Conservation (phyloP, 352 stramenopile species). For the Globisporangium takayamanum region DNA sequence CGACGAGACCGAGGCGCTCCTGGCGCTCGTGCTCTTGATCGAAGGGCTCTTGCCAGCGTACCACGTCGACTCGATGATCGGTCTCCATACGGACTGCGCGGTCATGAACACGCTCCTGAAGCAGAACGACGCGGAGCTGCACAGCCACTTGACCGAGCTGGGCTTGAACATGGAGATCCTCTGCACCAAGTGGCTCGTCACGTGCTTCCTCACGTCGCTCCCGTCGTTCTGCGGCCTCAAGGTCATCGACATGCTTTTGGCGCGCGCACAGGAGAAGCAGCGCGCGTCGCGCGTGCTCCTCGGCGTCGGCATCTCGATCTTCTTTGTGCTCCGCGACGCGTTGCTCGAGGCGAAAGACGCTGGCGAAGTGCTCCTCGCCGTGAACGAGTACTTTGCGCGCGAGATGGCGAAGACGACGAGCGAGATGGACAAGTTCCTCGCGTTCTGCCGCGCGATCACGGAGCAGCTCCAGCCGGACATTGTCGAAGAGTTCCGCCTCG, state of each 20-base stretch:
- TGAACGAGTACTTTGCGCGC: constrained; percentile 74
- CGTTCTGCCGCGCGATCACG: constrained; percentile 57
- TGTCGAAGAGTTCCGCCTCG: constrained; percentile 58
- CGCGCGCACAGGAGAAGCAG: constrained; percentile 51
- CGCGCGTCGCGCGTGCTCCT: constrained; percentile 63
- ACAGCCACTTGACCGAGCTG: constrained; percentile 57
- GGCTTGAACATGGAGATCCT: constrained; percentile 86
- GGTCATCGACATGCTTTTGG: constrained; percentile 74
- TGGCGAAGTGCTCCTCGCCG: constrained; percentile 66
- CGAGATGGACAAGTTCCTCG: constrained; percentile 68
- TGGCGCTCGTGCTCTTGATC: constrained; percentile 61
- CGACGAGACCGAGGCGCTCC: constrained; percentile 50
- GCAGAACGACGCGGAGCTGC: constrained; percentile 74
- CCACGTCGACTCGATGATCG: constrained; percentile 82
- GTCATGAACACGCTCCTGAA: constrained; percentile 76
- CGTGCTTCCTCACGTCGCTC: constrained; percentile 74
- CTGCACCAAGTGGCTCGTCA: constrained; percentile 87
- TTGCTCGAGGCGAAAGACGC: constrained; percentile 67
- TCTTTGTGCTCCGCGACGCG: constrained; percentile 52
- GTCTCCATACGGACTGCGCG: constrained; percentile 73
- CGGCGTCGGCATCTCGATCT: constrained; percentile 71
- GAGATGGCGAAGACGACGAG: constrained; percentile 59
- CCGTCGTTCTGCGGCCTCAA: constrained; percentile 66
- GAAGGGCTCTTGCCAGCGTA: constrained; percentile 72
- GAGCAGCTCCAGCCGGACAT: constrained; percentile 67